Evolutionary conservation across 2,329 filamentous ascomycete species (phyloP), one percentile per base, ranked within the genome.

Genomic region (Sclerotinia subarctica): DNA sequence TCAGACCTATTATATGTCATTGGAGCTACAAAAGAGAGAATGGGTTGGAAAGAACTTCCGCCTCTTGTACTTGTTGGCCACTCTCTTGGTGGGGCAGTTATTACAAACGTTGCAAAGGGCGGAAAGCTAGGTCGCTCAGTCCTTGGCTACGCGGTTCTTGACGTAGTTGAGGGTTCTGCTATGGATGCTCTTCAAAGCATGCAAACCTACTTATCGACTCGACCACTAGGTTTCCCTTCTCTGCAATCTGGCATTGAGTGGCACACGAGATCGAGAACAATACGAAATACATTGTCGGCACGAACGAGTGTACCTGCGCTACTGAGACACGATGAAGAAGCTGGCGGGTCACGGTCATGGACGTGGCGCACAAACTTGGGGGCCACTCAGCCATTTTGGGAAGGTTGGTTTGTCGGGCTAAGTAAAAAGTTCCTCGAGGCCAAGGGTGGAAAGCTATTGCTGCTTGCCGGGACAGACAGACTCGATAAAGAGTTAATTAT

Each of bases 121-220:
- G 87, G 87, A 1, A 81, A 83, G 51, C 81, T 97, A 47, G 91
- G 90, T 1, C 78, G 80, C 49, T 85, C 88, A 35, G 78, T 98
- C 1, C 82, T 98, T 21, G 95, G 92, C 26, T 97, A 94, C 79
- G 92, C 89, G 4, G 94, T 98, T 10, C 83, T 99, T 21, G 95
- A 99, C 79, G 93, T 99, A 5, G 95, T 99, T 38, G 95, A 99
- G 79, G 92, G 95, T 15, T 96, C 92, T 0, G 95, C 95, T 46
- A 94, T 99, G 79, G 95, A 98, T 78, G 94, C 95, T 3, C 83
- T 99, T 65, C 89, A 93, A 78, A 94, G 91, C 78, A 99, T 99
- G 95, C 90, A 95, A 73, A 90, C 89, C 3, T 97, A 97, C 78
- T 85, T 99, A 26, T 89, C 91, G 1, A 93, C 90, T 5, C 86